A percentile compares a stretch with the other conserved stretches of the same genome.
phyloP scores from a whole-genome alignment of 1,284 basidiomycete genomes.

The Marasmius oreades region DNA sequence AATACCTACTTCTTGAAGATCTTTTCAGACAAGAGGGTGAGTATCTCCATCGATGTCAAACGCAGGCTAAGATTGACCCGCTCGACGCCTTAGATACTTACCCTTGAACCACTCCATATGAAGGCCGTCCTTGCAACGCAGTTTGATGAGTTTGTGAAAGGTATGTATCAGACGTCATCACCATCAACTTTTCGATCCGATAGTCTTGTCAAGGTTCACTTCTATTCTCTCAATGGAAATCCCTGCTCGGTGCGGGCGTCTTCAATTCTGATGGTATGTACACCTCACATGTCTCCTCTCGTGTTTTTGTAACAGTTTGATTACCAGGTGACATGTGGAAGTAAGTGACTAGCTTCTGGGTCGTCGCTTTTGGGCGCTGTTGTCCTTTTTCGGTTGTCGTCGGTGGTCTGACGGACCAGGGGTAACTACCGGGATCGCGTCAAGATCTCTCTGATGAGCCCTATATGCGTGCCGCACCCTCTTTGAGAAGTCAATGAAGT shows the following conservation, averaged over 20 bases:
- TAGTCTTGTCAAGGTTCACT: background rate
- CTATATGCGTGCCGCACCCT: constrained; percentile 50
- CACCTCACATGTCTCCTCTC: background rate
- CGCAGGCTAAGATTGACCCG: background rate
- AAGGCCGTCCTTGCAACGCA: background rate
- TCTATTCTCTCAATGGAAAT: background rate
- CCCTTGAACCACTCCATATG: background rate
- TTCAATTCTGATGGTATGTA: background rate
- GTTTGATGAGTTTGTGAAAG: background rate
- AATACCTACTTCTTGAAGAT: too few relatives aligned
- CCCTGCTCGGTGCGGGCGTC: background rate
- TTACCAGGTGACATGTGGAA: constrained; percentile 51
- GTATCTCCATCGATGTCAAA: background rate
- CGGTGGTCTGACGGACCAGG: too few relatives aligned
- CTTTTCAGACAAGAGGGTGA: background rate
- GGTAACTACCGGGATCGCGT: too few relatives aligned
- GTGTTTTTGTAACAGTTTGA: background rate
- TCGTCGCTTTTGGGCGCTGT: too few relatives aligned
- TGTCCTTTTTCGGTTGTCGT: too few relatives aligned
- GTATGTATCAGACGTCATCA: background rate
- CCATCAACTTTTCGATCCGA: background rate
- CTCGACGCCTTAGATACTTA: background rate
- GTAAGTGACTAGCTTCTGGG: too few relatives aligned
- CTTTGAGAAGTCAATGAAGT: background rate
- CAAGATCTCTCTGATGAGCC: too few relatives aligned